These are phyloP conservation scores for Mediolabrus comicus DNA, from an alignment of 108 stramenopile species.

Conservation along the genomic window DNA sequence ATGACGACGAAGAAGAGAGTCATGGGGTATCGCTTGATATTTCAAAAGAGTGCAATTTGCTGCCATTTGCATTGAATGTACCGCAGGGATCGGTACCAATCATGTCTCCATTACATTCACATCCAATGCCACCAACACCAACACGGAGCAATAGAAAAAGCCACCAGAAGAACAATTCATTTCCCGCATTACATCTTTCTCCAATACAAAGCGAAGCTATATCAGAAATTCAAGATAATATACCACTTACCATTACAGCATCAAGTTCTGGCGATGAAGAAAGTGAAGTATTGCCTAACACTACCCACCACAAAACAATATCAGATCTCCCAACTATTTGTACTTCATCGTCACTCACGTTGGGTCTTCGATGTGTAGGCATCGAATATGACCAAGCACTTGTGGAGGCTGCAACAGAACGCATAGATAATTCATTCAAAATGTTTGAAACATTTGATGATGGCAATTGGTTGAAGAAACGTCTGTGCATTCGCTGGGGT, in stretches of 20 bases:
- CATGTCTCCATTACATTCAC: not conserved
- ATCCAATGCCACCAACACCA: not conserved
- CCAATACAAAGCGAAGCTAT: not conserved
- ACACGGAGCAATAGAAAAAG: not conserved
- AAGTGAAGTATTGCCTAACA: not conserved
- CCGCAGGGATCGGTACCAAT: not conserved
- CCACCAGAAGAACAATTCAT: not conserved
- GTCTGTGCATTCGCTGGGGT: slow-evolving; percentile 57
- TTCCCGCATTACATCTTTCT: not conserved
- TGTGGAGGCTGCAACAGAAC: slow-evolving; percentile 38
- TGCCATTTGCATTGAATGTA: not conserved
- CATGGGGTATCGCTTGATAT: not conserved
- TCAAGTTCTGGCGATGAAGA: not conserved
- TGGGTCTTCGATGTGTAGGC: slow-evolving; percentile 65
- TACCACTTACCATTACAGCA: not conserved
- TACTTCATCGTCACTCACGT: not conserved
- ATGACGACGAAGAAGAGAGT: slow-evolving; percentile 21
- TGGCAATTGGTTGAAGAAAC: slow-evolving; percentile 1
- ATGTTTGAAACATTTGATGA: not conserved
- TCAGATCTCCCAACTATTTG: not conserved
- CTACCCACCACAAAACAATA: too few relatives aligned
- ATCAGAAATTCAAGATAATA: not conserved
- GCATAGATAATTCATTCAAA: slow-evolving; percentile 9
- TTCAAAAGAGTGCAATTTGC: not conserved
- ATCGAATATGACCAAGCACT: slow-evolving; percentile 69